Conservation (phyloP, 202 grass and related monocot species). For the Cymbopogon flexuosus region DNA sequence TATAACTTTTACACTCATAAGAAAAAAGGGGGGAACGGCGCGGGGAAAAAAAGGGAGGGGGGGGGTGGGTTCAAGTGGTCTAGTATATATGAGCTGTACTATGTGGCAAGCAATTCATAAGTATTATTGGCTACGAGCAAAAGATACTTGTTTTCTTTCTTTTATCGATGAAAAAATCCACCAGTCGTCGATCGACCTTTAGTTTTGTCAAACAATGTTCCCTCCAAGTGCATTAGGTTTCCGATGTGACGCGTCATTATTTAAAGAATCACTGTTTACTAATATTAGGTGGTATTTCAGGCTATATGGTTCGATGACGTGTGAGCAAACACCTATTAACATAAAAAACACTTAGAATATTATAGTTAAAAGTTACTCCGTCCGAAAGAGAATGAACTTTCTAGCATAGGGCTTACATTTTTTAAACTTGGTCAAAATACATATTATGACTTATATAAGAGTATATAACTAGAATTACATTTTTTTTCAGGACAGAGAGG, state of each 20-base stretch:
- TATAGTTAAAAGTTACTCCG: too few relatives aligned
- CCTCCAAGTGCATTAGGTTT: slow-evolving; percentile 37
- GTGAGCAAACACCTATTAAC: background rate
- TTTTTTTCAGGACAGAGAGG: too few relatives aligned
- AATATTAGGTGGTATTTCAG: slow-evolving; percentile 13
- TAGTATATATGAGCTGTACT: slow-evolving; percentile 6
- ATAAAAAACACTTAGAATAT: too few relatives aligned
- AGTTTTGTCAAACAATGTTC: slow-evolving; percentile 28
- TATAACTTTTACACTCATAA: too few relatives aligned
- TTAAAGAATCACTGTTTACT: background rate
- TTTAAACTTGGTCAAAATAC: background rate
- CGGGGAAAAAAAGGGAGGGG: too few relatives aligned
- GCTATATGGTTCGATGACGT: background rate
- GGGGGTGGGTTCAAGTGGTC: slow-evolving; percentile 30
- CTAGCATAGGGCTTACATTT: too few relatives aligned
- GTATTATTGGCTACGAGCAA: slow-evolving; percentile 4
- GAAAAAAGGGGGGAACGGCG: too few relatives aligned
- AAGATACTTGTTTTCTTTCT: slow-evolving; percentile 12
- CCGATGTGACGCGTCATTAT: slow-evolving; percentile 29
- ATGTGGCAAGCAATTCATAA: background rate
- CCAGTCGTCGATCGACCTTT: slow-evolving; percentile 17
- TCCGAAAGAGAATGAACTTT: too few relatives aligned
- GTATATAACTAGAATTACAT: too few relatives aligned
- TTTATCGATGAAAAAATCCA: background rate
- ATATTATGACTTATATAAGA: too few relatives aligned